phyloP scores from a whole-genome alignment of 129 eudicot species.

The Centella asiatica region DNA sequence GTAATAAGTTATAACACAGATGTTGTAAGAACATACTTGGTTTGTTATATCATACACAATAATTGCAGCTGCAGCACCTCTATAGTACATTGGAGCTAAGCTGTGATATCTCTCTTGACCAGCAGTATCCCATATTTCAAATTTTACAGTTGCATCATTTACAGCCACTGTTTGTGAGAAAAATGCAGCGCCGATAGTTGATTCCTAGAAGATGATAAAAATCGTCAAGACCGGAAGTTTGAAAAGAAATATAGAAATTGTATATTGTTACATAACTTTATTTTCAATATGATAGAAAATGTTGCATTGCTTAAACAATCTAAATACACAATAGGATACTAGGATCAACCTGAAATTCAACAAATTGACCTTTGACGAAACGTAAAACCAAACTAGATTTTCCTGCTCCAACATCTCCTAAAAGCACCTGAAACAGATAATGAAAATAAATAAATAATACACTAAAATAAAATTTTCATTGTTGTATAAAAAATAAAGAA shows the following conservation, averaged over 20 bases:
- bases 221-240: background rate
- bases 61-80: constrained; percentile 53
- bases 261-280: background rate
- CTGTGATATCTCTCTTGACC: constrained; percentile 55
- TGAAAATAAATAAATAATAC: too few relatives aligned
- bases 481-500: background rate
- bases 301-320: background rate
- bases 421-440: constrained; percentile 29
- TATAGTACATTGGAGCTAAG: constrained; percentile 51
- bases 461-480: background rate
- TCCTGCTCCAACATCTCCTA: constrained; percentile 52
- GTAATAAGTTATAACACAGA: background rate
- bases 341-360: constrained; percentile 43
- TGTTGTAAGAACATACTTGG: constrained; percentile 2
- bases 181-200: constrained; percentile 51
- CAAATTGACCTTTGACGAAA: constrained; percentile 47
- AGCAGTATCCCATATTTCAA: constrained; percentile 53
- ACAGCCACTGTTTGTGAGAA: constrained; percentile 44
- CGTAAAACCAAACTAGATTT: constrained; percentile 49
- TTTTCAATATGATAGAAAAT: too few relatives aligned
- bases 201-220: constrained; percentile 27
- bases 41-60: constrained; percentile 39
- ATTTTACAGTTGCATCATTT: constrained; percentile 36
- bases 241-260: background rate
- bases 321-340: background rate